A percentile compares a stretch with the other conserved stretches of the same genome.
These are phyloP conservation scores for Fonsecaea pugnacius DNA, from an alignment of 2,329 filamentous ascomycete species.

Conservation along the genomic window DNA sequence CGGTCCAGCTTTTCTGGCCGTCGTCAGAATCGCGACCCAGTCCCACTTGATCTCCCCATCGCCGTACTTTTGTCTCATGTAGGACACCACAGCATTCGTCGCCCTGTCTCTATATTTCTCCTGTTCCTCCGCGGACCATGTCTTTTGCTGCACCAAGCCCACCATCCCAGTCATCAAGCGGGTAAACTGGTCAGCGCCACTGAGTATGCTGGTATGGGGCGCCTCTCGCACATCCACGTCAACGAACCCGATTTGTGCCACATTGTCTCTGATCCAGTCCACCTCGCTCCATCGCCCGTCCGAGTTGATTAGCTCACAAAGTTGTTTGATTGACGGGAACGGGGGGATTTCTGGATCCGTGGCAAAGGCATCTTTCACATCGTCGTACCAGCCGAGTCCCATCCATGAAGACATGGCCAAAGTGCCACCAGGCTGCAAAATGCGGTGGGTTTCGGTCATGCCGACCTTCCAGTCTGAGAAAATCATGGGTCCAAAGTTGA, in stretches of 20 bases:
- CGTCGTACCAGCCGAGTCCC: slow-evolving; percentile 41
- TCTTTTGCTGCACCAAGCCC: slow-evolving; percentile 13
- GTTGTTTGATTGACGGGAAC: slow-evolving; percentile 36
- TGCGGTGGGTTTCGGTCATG: slow-evolving; percentile 41
- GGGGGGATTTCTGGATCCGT: slow-evolving; percentile 39
- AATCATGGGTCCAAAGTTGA: slow-evolving; percentile 56
- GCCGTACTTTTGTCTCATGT: slow-evolving; percentile 29
- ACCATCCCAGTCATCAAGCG: slow-evolving; percentile 18
- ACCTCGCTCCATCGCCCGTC: slow-evolving; percentile 20
- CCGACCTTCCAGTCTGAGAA: slow-evolving; percentile 49
- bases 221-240: slow-evolving; percentile 19
- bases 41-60: slow-evolving; percentile 28
- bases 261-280: slow-evolving; percentile 14
- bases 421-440: slow-evolving; percentile 44
- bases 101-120: slow-evolving; percentile 21
- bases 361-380: slow-evolving; percentile 39
- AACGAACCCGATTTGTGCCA: slow-evolving; percentile 18
- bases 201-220: slow-evolving; percentile 11
- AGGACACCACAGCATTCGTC: slow-evolving; percentile 19
- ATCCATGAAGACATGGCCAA: slow-evolving; percentile 46
- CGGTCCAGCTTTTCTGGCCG: slow-evolving; percentile 39
- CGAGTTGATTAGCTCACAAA: slow-evolving; percentile 10
- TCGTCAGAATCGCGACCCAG: slow-evolving; percentile 41
- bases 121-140: slow-evolving; percentile 28
- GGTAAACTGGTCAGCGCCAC: slow-evolving; percentile 14